Evolutionary conservation across 176 grass and related monocot genomes (phyloP), one percentile per base, ranked within the genome.

Genomic region (Carex scoparia): DNA sequence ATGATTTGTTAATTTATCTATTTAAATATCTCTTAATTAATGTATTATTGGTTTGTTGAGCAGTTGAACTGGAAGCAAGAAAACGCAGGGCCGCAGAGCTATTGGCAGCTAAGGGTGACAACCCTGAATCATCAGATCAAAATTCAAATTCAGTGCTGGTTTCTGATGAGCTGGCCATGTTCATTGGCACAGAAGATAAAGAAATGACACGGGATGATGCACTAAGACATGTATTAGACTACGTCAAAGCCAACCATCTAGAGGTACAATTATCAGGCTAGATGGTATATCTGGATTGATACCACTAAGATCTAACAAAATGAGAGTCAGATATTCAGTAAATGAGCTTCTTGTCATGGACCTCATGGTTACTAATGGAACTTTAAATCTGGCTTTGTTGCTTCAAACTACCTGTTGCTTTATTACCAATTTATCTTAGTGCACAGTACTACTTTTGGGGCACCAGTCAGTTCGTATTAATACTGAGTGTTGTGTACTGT

Each of bases 221-320:
- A 70, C 70, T 90, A 19, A 97, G 86, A 65, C 90, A 84, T 84
- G 82, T 97, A 49, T 94, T 90, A 84, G 92, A 94, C 86, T 97
- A 97, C 78, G 86, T 91, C 89, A 97, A 97, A 79, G 81, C 94
- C 70, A 97, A 97, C 83, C 81, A 94, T 55, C 92, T 97, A 10
- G 92, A 97, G 89, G 94, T 97, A 92, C 74, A 33, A 78, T 56
- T 33, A 78, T 78, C 1, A 55, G 74, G 27, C 49, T 33, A 78
- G 13, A 12, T 27, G 9, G 44, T 54, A 31, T 78, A 23, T 78
- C 18, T 53, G 40, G 19, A 74, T n/a, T 42, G 42, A 11, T 74
- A 74, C 9, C 40, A 51, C 30, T 67, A 78, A 57, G 38, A 78
- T 78, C 15, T 78, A 51, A 78, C n/a, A 55, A 57, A 56, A 57